phyloP scores from a whole-genome alignment of 176 grass and related monocot genomes.

The Ensete ventricosum region DNA sequence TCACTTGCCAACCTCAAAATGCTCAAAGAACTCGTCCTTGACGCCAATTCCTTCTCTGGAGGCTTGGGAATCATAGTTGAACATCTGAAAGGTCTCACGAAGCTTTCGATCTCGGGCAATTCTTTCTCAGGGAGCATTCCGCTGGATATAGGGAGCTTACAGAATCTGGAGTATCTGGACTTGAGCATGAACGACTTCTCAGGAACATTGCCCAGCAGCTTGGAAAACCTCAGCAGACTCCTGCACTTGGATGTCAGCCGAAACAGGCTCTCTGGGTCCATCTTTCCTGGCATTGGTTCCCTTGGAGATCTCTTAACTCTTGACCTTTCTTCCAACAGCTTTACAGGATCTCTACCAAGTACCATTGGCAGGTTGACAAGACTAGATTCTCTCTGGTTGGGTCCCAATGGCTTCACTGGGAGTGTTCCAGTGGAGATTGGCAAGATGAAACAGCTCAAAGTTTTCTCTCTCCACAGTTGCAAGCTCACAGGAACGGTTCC shows the following conservation, averaged over 20 bases:
- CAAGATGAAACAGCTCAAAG: constrained; percentile 50
- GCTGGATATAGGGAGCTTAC: constrained; percentile 49
- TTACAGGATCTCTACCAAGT: constrained; percentile 55
- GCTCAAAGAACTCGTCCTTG: constrained; percentile 53
- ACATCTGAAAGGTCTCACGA: constrained; percentile 45
- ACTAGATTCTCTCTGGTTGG: constrained; percentile 47
- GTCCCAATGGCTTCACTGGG: constrained; percentile 49
- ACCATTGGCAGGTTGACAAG: constrained; percentile 48
- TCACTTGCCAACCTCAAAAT: constrained; percentile 43
- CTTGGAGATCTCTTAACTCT: constrained; percentile 56
- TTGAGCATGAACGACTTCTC: constrained; percentile 53
- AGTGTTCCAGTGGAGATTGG: constrained; percentile 69
- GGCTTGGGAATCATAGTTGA: constrained; percentile 43
- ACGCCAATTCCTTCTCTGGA: constrained; percentile 51
- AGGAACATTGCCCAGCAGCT: constrained; percentile 41
- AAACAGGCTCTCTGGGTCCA: constrained; percentile 52
- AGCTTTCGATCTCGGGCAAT: constrained; percentile 55
- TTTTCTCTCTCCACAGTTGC: constrained; percentile 44
- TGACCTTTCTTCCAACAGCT: constrained; percentile 76
- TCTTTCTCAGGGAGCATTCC: constrained; percentile 57
- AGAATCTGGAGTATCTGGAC: constrained; percentile 55
- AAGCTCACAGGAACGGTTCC: constrained; percentile 66
- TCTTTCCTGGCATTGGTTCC: constrained; percentile 57
- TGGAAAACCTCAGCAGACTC: constrained; percentile 55
- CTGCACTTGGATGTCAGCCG: constrained; percentile 64